Percentiles rank a stretch among this genome's conserved stretches.
Conservation (phyloP, 345 rosid genomes). For the Crucihimalaya himalaica region DNA sequence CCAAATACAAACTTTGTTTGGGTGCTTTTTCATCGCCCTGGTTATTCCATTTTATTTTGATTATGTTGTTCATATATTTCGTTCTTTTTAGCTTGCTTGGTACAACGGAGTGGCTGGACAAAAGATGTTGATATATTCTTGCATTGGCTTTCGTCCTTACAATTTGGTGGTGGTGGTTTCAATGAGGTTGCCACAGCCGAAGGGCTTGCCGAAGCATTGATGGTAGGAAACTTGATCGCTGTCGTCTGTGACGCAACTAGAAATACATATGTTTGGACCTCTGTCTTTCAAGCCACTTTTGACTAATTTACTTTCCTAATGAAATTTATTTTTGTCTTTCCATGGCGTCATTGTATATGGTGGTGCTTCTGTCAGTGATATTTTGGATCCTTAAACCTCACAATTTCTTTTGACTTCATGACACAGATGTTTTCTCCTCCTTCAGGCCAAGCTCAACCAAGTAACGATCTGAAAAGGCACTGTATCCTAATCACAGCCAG, state of each 20-base stretch:
- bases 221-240: conserved; percentile 53
- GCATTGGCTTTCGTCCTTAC: conserved; percentile 76
- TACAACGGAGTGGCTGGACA: conserved; percentile 96
- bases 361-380: conserved; percentile 27
- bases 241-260: conserved; percentile 14
- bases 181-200: conserved; percentile 94
- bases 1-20: conserved; percentile 11
- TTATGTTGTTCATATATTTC: background rate
- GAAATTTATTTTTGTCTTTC: background rate
- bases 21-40: conserved; percentile 11
- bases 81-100: conserved; percentile 71
- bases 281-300: conserved; percentile 6
- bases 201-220: conserved; percentile 95
- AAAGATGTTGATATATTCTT: conserved; percentile 75
- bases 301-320: conserved; percentile 12
- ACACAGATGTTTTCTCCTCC: conserved; percentile 74
- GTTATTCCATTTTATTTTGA: background rate
- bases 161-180: conserved; percentile 93
- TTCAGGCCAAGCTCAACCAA: conserved; percentile 71
- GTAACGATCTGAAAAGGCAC: conserved; percentile 72
- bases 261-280: background rate
- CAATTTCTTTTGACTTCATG: conserved; percentile 35
- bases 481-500: conserved; percentile 92
- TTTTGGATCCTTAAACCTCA: conserved; percentile 14
- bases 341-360: background rate